Evolutionary conservation across 768 basidiomycete genomes (phyloP).

Genomic region (Serpula lacrymans): DNA sequence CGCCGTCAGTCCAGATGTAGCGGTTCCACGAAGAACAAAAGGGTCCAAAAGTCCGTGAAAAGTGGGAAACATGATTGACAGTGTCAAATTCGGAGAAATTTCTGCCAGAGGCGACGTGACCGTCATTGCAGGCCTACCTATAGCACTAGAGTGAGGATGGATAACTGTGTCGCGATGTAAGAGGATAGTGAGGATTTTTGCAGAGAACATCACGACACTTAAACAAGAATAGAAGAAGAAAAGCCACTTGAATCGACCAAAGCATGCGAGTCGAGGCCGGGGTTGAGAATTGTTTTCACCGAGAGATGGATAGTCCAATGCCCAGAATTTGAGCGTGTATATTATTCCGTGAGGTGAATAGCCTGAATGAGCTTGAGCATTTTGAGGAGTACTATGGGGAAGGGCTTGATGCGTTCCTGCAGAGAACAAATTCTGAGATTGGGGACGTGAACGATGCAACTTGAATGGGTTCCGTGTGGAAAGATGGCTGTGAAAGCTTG

Average conservation of each 20-base stretch:
- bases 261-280: conserved; percentile 16
- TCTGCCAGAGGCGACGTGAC: conserved; percentile 21
- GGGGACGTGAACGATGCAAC: conserved; percentile 37
- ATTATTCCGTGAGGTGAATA: conserved; percentile 5
- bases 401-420: conserved; percentile 3
- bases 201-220: conserved; percentile 37
- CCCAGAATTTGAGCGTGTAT: conserved; percentile 12
- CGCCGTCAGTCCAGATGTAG: conserved; percentile 33
- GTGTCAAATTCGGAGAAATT: conserved; percentile 27
- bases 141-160: conserved; percentile 5
- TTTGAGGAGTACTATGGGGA: conserved; percentile 5
- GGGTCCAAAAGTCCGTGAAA: conserved; percentile 31
- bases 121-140: conserved; percentile 1
- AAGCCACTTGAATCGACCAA: conserved; percentile 29
- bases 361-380: conserved; percentile 7
- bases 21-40: conserved; percentile 27
- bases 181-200: conserved; percentile 18
- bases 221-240: conserved; percentile 38
- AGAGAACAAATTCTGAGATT: conserved; percentile 1
- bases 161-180: not conserved
- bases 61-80: conserved; percentile 34
- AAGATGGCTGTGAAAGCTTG: conserved; percentile 45
- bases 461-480: conserved; percentile 39
- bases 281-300: conserved; percentile 14
- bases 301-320: conserved; percentile 14